Conservation (phyloP, 306 rosid species). For the Echinosophora koreensis region DNA sequence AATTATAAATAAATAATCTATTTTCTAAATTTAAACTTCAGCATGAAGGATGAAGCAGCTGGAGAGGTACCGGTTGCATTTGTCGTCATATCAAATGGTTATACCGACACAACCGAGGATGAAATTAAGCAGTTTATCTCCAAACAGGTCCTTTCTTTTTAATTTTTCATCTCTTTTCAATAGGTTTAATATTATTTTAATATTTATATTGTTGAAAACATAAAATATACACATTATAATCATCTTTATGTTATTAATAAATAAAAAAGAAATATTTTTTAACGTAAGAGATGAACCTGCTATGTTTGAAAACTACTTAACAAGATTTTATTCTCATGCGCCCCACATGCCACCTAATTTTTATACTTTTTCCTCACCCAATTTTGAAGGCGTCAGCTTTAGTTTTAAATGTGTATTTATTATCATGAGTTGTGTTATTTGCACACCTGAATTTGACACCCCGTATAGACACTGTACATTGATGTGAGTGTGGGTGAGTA, state of each 20-base stretch:
- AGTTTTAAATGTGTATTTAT: neutral
- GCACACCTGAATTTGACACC: too few relatives aligned
- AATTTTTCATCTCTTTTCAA: neutral
- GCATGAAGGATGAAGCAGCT: constrained; percentile 80
- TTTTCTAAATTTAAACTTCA: constrained; percentile 25
- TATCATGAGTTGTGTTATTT: too few relatives aligned
- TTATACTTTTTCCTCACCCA: neutral
- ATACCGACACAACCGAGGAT: constrained; percentile 58
- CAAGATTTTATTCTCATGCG: neutral
- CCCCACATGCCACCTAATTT: neutral
- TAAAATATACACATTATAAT: neutral
- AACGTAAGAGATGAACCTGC: too few relatives aligned
- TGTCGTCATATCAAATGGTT: constrained; percentile 63
- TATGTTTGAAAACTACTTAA: neutral
- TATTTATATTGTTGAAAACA: neutral
- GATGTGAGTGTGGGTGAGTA: too few relatives aligned
- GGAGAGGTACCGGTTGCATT: constrained; percentile 95
- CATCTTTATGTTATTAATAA: too few relatives aligned
- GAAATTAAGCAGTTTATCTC: constrained; percentile 73
- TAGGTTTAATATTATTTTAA: neutral
- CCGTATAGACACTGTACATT: too few relatives aligned
- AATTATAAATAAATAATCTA: too few relatives aligned
- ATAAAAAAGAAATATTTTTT: too few relatives aligned
- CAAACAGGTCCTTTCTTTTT: constrained; percentile 59
- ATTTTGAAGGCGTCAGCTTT: neutral